Percentiles rank a stretch among this genome's conserved stretches.
Conservation (phyloP, 768 basidiomycete species). For the Calocybe indica region DNA sequence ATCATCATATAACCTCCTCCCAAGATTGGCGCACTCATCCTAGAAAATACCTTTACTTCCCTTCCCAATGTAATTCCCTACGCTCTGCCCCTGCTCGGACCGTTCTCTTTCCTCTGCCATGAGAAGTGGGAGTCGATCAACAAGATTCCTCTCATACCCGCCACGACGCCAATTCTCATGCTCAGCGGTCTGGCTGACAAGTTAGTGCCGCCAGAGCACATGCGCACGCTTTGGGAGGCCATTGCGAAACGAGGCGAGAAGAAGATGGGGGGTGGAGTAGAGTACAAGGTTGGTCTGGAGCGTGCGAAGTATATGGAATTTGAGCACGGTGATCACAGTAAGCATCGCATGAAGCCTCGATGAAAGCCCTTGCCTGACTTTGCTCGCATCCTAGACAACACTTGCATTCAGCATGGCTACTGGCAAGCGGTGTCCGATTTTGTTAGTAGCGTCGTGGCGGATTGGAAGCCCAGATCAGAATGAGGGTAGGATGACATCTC, state of each 20-base stretch:
- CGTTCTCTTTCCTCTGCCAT: conserved; percentile 75
- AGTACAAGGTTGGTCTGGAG: conserved; percentile 44
- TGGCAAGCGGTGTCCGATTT: conserved; percentile 49
- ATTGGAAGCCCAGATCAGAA: background rate
- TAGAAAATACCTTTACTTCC: conserved; percentile 93
- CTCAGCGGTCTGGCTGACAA: conserved; percentile 71
- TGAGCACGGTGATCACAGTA: conserved; percentile 50
- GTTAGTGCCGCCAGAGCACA: conserved; percentile 71
- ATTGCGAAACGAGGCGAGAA: conserved; percentile 48
- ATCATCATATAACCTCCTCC: background rate
- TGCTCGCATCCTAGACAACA: conserved; percentile 35
- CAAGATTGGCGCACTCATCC: conserved; percentile 71
- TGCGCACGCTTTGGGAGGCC: conserved; percentile 68
- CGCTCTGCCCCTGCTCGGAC: conserved; percentile 67
- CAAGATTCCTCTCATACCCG: conserved; percentile 49
- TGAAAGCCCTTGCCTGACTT: conserved; percentile 2
- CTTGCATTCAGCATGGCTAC: conserved; percentile 48
- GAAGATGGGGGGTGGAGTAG: conserved; percentile 28
- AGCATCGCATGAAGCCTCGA: conserved; percentile 10
- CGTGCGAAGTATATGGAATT: conserved; percentile 54
- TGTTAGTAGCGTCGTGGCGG: conserved; percentile 13
- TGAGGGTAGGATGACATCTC: background rate
- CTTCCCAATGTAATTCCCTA: conserved; percentile 78
- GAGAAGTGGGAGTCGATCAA: conserved; percentile 83
- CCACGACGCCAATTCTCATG: conserved; percentile 71